Evolutionary conservation across 2,329 filamentous ascomycete genomes (phyloP).

Genomic region (Aureobasidium musti): DNA sequence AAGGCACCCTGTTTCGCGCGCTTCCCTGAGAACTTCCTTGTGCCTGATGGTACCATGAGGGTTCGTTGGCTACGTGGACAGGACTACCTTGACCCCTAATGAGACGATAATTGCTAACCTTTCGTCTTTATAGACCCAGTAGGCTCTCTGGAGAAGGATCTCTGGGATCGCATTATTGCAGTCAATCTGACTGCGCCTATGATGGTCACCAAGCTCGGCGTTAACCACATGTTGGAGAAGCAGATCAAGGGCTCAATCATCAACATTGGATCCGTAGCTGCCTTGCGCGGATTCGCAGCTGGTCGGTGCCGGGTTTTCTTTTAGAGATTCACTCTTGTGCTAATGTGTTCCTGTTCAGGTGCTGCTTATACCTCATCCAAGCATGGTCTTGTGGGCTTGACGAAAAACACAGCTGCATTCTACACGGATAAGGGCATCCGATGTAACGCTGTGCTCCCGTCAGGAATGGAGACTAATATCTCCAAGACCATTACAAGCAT

Average conservation of each 20-base stretch:
- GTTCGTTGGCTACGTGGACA: neutral
- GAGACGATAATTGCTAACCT: neutral
- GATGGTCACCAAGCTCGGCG: constrained; percentile 54
- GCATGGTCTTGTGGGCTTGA: constrained; percentile 57
- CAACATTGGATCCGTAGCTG: constrained; percentile 56
- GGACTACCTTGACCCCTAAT: neutral
- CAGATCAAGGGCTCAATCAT: constrained; percentile 53
- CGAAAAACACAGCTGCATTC: constrained; percentile 59
- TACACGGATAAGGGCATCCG: constrained; percentile 59
- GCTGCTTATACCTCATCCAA: constrained; percentile 58
- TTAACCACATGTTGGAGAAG: constrained; percentile 52
- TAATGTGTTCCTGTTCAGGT: constrained; percentile 38
- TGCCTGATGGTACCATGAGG: neutral
- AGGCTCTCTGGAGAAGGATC: constrained; percentile 48
- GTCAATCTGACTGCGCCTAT: constrained; percentile 61
- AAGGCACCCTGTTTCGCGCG: neutral
- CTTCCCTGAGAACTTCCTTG: neutral
- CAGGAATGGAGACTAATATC: constrained; percentile 61
- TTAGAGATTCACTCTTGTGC: too few relatives aligned
- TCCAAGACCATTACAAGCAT: constrained; percentile 41
- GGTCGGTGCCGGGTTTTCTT: constrained; percentile 42
- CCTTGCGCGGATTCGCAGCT: constrained; percentile 46
- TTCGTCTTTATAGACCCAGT: constrained; percentile 42
- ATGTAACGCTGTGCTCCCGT: constrained; percentile 54
- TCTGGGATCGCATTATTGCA: constrained; percentile 58